Evolutionary conservation across 352 stramenopile species (phyloP), one percentile per base, ranked within the genome.

Genomic region (Phytophthora hibernalis): DNA sequence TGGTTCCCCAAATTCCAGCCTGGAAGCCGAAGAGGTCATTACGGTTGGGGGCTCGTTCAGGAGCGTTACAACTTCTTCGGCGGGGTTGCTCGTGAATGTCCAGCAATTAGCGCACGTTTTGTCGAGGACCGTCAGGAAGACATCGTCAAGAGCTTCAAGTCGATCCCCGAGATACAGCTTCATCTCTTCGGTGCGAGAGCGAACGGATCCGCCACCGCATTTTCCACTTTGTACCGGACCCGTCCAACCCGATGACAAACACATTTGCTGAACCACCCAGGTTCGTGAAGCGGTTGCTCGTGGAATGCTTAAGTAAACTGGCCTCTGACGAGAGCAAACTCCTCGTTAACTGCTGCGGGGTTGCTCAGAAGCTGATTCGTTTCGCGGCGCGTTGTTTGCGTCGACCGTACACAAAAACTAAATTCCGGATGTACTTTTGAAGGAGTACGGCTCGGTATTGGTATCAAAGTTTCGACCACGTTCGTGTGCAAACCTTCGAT

Each of bases 51-150:
- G 7, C 22, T 50, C 22, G 52, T 59, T 5, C 37, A 49, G 52
- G 1, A 48, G 21, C 52, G 52, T 22, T 59, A 35, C 16, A n/a
- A 10, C 13, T 11, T 59, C 3, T 59, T 59, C 45, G 52, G 52
- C 8, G 52, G 52, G 5, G 11, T 59, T 49, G 52, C 52, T 50
- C 52, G 52, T 37, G 52, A 59, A 37, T 59, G 35, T 15, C 12
- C 50, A 13, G 28, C 52, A 21, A 59, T 11, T 20, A 13, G 18
- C 10, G 35, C 2, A 11, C 8, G 3, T 10, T 59, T 40, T 20
- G 52, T 50, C 38, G n/a, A n/a, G n/a, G n/a, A n/a, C n/a, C n/a
- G n/a, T n/a, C n/a, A n/a, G n/a, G n/a, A n/a, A n/a, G n/a, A n/a
- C n/a, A n/a, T n/a, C n/a, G n/a, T n/a, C n/a, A n/a, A n/a, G n/a